A percentile compares a stretch with the other conserved stretches of the same genome.
Evolutionary conservation across 2,329 filamentous ascomycete genomes (phyloP).

Genomic region (Dendryphion nanum): DNA sequence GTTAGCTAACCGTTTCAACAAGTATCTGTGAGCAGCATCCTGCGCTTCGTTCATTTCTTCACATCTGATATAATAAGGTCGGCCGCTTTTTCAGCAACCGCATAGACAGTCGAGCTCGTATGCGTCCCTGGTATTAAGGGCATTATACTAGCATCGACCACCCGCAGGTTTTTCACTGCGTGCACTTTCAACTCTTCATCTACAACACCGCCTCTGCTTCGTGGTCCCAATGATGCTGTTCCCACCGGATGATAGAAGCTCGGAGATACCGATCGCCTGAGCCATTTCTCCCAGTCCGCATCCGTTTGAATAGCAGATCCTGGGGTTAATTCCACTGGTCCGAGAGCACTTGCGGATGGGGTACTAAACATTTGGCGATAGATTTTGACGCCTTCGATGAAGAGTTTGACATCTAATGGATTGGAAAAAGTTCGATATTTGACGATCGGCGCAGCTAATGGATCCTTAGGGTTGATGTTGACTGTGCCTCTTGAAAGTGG

Average conservation of each 20-base stretch:
- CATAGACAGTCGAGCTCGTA: slow-evolving; percentile 17
- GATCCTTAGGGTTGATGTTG: slow-evolving; percentile 18
- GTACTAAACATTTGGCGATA: slow-evolving; percentile 8
- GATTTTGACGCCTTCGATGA: slow-evolving; percentile 8
- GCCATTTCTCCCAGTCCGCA: slow-evolving; percentile 7
- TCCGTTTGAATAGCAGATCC: slow-evolving; percentile 11
- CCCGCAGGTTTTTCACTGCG: slow-evolving; percentile 16
- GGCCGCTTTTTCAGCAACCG: slow-evolving; percentile 18
- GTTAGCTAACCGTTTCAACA: background rate
- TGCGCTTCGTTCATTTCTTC: background rate
- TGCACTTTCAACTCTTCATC: slow-evolving; percentile 16
- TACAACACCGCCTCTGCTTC: slow-evolving; percentile 19
- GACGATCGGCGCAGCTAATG: slow-evolving; percentile 18
- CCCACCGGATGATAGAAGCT: slow-evolving; percentile 20
- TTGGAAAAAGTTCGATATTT: slow-evolving; percentile 17
- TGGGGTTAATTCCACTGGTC: slow-evolving; percentile 13
- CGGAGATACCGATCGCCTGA: slow-evolving; percentile 8
- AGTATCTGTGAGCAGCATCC: too few relatives aligned
- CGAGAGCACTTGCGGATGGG: slow-evolving; percentile 7
- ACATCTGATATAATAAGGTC: slow-evolving; percentile 14
- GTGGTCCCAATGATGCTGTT: slow-evolving; percentile 15
- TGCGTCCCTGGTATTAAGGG: slow-evolving; percentile 18
- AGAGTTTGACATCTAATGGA: slow-evolving; percentile 12
- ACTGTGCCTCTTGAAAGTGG: slow-evolving; percentile 16
- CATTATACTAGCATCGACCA: slow-evolving; percentile 22